Evolutionary conservation across 2,329 filamentous ascomycete species (phyloP), one percentile per base, ranked within the genome.

Genomic region (Ophiostoma himal-ulmi): DNA sequence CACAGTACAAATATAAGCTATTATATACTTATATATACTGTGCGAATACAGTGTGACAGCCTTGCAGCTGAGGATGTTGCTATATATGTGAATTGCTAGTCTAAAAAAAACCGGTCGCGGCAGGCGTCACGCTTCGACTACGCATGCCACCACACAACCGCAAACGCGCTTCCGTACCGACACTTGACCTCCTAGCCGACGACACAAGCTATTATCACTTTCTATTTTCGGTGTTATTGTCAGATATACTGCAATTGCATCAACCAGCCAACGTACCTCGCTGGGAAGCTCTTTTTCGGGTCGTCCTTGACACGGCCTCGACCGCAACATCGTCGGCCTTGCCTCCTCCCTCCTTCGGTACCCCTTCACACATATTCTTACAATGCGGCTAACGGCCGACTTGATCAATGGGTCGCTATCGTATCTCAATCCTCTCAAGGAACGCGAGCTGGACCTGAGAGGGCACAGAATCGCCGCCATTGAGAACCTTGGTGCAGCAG

Each of bases 391-490:
- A 83, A 97, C 94, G 74, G 90, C 92, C 76, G 95, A 98, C 81
- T 89, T 98, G 78, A 96, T 99, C 83, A 88, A 93, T 82, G 89
- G 88, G 81, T 97, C 95, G 79, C 91, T 97, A 76, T 97, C 94
- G 80, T 99, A 97, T 86, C 91, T 98, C 82, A 99, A 98, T 83
- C 94, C 94, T 80, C 88, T 99, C 81, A 96, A 95, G 84, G 95
- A 99, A 87, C 93, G 95, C 82, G 95, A 99, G 88, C 89, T 99
- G 81, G 94, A 98, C 85, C 92, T 99, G 78, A 90, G 95, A 97
- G 95, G 95, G 84, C 94, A 98, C 83, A 94, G 96, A 84, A 98
- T 99, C 80, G 93, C 94, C 77, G 88, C 91, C 73, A 97, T 99
- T 83, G 95, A 99, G 85, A 99, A 99, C 81, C 82, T 99, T 82